A percentile compares a stretch with the other conserved stretches of the same genome.
Evolutionary conservation across 176 grass and related monocot species (phyloP).

Genomic region (Stipa capillata): DNA sequence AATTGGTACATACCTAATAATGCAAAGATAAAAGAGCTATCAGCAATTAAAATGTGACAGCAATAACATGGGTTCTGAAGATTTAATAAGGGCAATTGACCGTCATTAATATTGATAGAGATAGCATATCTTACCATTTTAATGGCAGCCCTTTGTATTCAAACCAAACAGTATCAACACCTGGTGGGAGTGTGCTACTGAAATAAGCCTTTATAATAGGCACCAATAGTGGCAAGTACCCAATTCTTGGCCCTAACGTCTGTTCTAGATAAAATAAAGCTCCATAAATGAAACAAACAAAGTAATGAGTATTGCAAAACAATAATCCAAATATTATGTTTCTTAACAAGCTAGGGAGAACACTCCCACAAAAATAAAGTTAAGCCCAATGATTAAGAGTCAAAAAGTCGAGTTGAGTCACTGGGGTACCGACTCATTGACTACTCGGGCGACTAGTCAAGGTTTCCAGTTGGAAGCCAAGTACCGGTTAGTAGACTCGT

Average conservation of each 20-base stretch:
- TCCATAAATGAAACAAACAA: background rate
- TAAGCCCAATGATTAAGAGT: too few species aligned
- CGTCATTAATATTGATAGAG: background rate
- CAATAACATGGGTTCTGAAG: background rate
- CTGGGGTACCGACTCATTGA: too few species aligned
- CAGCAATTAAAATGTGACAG: background rate
- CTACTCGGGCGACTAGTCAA: too few species aligned
- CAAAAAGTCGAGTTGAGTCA: too few species aligned
- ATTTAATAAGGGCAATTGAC: background rate
- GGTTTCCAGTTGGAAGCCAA: too few species aligned
- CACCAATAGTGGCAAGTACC: conserved; percentile 76
- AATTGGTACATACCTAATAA: conserved; percentile 85
- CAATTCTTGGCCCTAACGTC: conserved; percentile 77
- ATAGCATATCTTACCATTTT: conserved; percentile 60
- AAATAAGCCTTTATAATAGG: conserved; percentile 91
- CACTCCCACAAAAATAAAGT: background rate
- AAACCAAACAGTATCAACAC: conserved; percentile 89
- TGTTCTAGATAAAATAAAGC: conserved; percentile 22
- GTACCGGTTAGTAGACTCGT: too few species aligned
- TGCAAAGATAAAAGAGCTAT: background rate
- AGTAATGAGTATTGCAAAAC: background rate
- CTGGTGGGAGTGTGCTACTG: conserved; percentile 68
- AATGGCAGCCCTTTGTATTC: conserved; percentile 92
- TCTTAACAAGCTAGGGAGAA: background rate
- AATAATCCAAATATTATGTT: background rate